Base-by-base conservation (phyloP, 192 early-diverging fungal genomes). In the Polychytrium aggregatum region DNA sequence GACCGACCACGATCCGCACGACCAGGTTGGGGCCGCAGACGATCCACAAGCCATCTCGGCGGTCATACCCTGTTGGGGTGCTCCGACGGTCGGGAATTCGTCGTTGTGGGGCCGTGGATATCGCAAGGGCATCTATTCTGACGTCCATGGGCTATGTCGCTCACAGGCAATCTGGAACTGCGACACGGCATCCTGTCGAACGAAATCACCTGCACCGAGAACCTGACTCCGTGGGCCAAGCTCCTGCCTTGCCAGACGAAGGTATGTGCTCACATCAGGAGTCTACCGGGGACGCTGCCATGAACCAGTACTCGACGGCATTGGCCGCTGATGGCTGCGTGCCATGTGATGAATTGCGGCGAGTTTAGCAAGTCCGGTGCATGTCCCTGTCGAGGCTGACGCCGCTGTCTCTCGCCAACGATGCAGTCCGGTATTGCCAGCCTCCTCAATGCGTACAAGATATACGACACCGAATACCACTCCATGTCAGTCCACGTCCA, bases 201-300 rank as follows among this genome's bases (percentile, higher is more conserved):
- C 55, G 96, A 98, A 55, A 83, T 82, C 54, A 88, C 92, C 8
- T 98, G 96, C 52, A 98, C 96, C 3, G 96, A 97, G 58, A 98
- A 98, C 60, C 69, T 98, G 62, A 95, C 96, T 7, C 91, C 92
- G 8, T 98, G 91, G 91, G 78, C 84, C 53, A 98, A 97, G 59
- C 70, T 93, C 48, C 57, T 98, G 31, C 96, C 96, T 2, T 98
- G 96, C 57, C 84, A 92, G 68, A 67, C 85, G 13, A 87, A 84
- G 61, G 81, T 77, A 52, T 27, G 26, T 26, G 14, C 33, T 17
- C 30, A 20, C 2, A 37, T 36, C 25, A 18, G 44, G 26, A n/a
- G n/a, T n/a, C n/a, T n/a, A n/a, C n/a, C n/a, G n/a, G n/a, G n/a
- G n/a, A n/a, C n/a, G n/a, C n/a, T n/a, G n/a, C n/a, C n/a, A n/a